Conservation (phyloP, 1,139 yeast genomes). For the Blastobotrys elegans region DNA sequence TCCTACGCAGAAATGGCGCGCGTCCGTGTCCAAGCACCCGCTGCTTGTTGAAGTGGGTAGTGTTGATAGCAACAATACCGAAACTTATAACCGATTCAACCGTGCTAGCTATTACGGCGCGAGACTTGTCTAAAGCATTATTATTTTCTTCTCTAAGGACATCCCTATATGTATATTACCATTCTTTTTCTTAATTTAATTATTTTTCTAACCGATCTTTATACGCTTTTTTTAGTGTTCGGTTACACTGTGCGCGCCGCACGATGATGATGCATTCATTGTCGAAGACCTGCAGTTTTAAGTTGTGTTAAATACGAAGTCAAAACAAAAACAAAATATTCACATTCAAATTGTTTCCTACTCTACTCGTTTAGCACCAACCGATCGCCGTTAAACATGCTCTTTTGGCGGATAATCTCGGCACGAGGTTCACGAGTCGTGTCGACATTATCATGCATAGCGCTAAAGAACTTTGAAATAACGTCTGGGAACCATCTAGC, state of each 20-base stretch:
- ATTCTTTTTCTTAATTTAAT: neutral
- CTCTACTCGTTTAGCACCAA: slow-evolving; percentile 9
- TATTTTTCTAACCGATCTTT: neutral
- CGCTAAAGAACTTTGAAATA: slow-evolving; percentile 54
- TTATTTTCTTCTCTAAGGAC: neutral
- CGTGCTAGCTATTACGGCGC: neutral
- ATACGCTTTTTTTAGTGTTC: too few species aligned
- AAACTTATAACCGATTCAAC: slow-evolving; percentile 2
- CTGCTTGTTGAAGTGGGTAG: slow-evolving; percentile 15
- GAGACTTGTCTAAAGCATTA: neutral
- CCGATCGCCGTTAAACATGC: slow-evolving; percentile 13
- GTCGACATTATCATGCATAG: slow-evolving; percentile 40
- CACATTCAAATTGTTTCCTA: neutral
- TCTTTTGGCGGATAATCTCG: slow-evolving; percentile 4
- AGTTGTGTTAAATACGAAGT: too few species aligned
- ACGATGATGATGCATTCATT: too few species aligned
- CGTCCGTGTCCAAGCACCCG: slow-evolving; percentile 11
- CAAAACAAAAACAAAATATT: too few species aligned
- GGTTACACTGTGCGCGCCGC: too few species aligned
- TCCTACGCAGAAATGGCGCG: slow-evolving; percentile 7
- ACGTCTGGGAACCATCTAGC: slow-evolving; percentile 72
- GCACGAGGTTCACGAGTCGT: slow-evolving; percentile 4
- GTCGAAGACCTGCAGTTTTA: too few species aligned
- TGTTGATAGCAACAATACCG: slow-evolving; percentile 5
- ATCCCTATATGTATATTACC: neutral